Evolutionary conservation across 2,329 filamentous ascomycete genomes (phyloP).

Genomic region (Penicillium sp.): DNA sequence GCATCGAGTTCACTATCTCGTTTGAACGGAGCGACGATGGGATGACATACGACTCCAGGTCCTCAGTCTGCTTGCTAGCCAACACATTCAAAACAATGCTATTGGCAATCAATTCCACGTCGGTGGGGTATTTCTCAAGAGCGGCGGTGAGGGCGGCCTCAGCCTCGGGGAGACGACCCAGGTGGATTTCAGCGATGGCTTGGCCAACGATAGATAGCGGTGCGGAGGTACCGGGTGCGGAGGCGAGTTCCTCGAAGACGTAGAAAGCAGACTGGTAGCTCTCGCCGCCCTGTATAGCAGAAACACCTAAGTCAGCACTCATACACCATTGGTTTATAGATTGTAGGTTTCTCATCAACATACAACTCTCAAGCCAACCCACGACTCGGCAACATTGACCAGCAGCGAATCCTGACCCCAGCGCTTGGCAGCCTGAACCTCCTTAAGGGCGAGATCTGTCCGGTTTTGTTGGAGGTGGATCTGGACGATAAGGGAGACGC

Average conservation of each 20-base stretch:
- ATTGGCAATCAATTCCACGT: slow-evolving; percentile 77
- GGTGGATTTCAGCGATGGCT: slow-evolving; percentile 85
- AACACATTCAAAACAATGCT: slow-evolving; percentile 75
- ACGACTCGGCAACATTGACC: slow-evolving; percentile 92
- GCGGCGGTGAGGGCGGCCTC: slow-evolving; percentile 82
- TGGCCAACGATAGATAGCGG: slow-evolving; percentile 77
- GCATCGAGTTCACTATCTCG: not conserved
- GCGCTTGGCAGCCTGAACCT: slow-evolving; percentile 78
- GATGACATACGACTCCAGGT: slow-evolving; percentile 60
- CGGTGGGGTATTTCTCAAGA: slow-evolving; percentile 67
- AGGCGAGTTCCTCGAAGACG: slow-evolving; percentile 93
- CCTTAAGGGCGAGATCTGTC: slow-evolving; percentile 84
- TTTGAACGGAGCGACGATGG: no score
- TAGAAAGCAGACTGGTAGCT: slow-evolving; percentile 97
- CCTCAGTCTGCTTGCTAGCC: slow-evolving; percentile 66
- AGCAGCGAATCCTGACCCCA: slow-evolving; percentile 95
- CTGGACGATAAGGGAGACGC: slow-evolving; percentile 84
- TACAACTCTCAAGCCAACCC: slow-evolving; percentile 87
- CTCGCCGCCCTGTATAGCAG: slow-evolving; percentile 69
- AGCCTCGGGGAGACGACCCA: slow-evolving; percentile 83
- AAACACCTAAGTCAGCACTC: not conserved
- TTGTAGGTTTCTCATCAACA: slow-evolving; percentile 27
- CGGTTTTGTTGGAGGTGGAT: slow-evolving; percentile 91
- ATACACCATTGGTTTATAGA: not conserved
- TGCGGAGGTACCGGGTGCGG: slow-evolving; percentile 76